Evolutionary conservation across 2,329 filamentous ascomycete genomes (phyloP), one percentile per base, ranked within the genome.

Genomic region (Acephala macrosclerotiorum): DNA sequence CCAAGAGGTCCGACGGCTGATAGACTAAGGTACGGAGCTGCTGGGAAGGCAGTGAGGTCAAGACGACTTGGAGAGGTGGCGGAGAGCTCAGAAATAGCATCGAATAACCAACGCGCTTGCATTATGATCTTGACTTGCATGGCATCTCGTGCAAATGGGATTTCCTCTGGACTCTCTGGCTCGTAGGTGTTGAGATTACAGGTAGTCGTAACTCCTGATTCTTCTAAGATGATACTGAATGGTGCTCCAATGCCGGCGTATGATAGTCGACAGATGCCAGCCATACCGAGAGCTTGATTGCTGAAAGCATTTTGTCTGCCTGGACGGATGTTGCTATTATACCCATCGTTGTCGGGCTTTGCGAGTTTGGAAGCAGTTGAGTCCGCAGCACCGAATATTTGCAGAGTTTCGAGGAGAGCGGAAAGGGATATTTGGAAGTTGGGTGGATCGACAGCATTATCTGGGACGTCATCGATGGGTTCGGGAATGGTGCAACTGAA

Each of bases 81-180:
- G 12, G 85, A 86, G 57, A 91, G 84, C 75, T 95, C 92, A 1
- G 86, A 84, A 47, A 94, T 82, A 18, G 89, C 88, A 74, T 94
- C 91, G 12, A 91, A 84, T 4, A 95, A 85, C 79, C 87, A 90
- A 38, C 86, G 85, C 12, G 90, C 87, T 71, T 90, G 91, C 91
- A 97, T 97, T 76, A 99, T 98, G 66, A 97, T 93, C 77, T 98
- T 99, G 81, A 97, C 91, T 9, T 88, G 84, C 9, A 98, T 83
- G 60, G 89, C 87, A 59, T 93, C 87, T 36, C 94, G 88, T 74
- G 95, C 89, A 71, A 99, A 93, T 0, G 95, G 96, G 55, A 99
- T 98, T 60, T 94, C 91, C 60, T 94, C 90, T 18, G 87, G 85
- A 49, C 81, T 80, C 70, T 93, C 90, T 18, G 91, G 87, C 58